phyloP scores from a whole-genome alignment of 1,284 basidiomycete genomes.

The Papiliotrema flavescens region DNA sequence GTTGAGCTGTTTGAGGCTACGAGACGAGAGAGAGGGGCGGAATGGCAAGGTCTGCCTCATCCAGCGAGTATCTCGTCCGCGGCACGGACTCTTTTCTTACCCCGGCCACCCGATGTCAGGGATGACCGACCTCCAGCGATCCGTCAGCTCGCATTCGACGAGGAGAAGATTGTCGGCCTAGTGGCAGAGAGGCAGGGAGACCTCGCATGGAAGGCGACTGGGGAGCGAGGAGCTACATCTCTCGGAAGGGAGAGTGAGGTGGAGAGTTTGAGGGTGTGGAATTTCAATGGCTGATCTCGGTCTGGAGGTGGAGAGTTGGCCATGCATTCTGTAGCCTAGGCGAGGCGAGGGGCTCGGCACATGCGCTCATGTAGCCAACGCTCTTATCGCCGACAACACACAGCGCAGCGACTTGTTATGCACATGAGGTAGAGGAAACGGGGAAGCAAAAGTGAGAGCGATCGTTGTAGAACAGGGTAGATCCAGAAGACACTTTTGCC shows the following conservation, averaged over 20 bases:
- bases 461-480: too few species aligned
- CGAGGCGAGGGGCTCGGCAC: too few species aligned
- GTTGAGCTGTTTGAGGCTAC: too few species aligned
- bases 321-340: too few species aligned
- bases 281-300: background rate
- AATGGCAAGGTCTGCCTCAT: slow-evolving; percentile 27
- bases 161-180: slow-evolving; percentile 48
- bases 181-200: slow-evolving; percentile 4
- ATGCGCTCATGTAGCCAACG: too few species aligned
- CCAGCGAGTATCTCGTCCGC: slow-evolving; percentile 41
- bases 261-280: background rate
- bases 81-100: slow-evolving; percentile 39
- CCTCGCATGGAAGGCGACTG: background rate
- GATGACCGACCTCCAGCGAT: slow-evolving; percentile 18
- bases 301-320: too few species aligned
- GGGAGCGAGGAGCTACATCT: background rate
- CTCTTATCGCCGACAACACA: too few species aligned
- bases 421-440: too few species aligned
- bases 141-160: slow-evolving; percentile 43
- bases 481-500: too few species aligned
- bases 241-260: background rate
- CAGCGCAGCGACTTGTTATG: too few species aligned
- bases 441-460: too few species aligned
- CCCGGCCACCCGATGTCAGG: slow-evolving; percentile 22
- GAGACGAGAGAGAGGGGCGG: background rate